phyloP scores from a whole-genome alignment of 176 grass and related monocot species.

The Aegilops tauschii region DNA sequence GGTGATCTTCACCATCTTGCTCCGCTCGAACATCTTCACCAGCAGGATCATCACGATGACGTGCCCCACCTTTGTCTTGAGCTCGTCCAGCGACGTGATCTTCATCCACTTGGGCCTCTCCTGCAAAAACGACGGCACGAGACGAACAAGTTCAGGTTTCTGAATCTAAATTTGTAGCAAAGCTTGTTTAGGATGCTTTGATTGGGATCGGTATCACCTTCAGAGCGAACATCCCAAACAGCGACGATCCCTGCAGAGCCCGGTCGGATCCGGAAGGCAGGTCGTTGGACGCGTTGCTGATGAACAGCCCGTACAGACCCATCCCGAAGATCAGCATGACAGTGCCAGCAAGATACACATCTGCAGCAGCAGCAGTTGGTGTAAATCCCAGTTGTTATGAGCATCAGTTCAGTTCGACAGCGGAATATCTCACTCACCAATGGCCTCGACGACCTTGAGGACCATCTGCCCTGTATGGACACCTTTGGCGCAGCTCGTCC shows the following conservation, averaged over 20 bases:
- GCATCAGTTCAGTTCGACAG: not conserved
- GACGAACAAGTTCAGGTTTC: not conserved
- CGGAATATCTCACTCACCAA: constrained; percentile 38
- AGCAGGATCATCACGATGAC: constrained; percentile 99
- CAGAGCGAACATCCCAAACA: constrained; percentile 98
- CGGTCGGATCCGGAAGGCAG: constrained; percentile 55
- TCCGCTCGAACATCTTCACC: constrained; percentile 98
- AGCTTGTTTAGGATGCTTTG: not conserved
- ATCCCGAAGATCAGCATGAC: constrained; percentile 98
- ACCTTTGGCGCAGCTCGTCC: constrained; percentile 70
- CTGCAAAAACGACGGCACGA: constrained; percentile 26
- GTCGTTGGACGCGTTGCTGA: constrained; percentile 63
- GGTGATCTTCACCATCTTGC: constrained; percentile 93
- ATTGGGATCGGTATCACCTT: constrained; percentile 45
- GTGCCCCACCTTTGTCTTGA: constrained; percentile 97
- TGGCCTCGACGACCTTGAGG: constrained; percentile 89
- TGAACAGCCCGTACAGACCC: constrained; percentile 93
- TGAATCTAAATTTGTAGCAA: not conserved
- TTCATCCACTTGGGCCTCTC: constrained; percentile 95
- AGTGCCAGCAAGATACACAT: constrained; percentile 96
- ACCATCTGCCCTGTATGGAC: constrained; percentile 93
- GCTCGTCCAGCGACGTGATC: constrained; percentile 86
- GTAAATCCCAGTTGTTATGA: not conserved
- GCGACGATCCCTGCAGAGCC: constrained; percentile 70
- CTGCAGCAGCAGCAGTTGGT: constrained; percentile 32